A percentile compares a stretch with the other conserved stretches of the same genome.
Conservation (phyloP, 2,329 filamentous ascomycete species). For the Fusarium bactridioides region DNA sequence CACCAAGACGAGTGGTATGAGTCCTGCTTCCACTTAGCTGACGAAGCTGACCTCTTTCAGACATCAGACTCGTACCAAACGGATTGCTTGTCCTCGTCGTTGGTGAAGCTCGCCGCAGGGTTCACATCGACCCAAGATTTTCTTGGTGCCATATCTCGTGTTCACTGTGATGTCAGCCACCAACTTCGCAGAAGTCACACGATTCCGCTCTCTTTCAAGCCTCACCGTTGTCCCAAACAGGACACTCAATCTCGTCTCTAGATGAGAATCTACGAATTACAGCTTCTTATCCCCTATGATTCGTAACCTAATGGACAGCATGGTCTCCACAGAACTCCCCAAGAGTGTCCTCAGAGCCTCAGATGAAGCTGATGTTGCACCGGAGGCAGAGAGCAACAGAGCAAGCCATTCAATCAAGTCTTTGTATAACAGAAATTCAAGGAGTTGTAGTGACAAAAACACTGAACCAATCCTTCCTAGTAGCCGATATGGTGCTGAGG, state of each 20-base stretch:
- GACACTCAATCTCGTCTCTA: background rate
- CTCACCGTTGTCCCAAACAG: fast-evolving
- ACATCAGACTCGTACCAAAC: background rate
- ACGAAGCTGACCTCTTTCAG: no score
- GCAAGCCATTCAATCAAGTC: background rate
- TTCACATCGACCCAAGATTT: no score
- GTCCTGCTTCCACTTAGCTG: fast-evolving
- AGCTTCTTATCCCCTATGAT: background rate
- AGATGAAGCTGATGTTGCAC: background rate
- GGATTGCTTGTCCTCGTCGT: fast-evolving
- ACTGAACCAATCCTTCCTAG: background rate
- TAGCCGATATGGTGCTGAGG: background rate
- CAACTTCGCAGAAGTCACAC: background rate
- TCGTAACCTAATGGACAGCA: background rate
- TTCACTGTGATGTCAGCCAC: background rate
- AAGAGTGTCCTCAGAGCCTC: background rate
- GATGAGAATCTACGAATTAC: background rate
- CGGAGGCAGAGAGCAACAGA: background rate
- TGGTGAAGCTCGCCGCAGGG: background rate
- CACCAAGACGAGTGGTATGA: background rate
- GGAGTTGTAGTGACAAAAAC: background rate
- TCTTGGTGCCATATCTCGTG: no score
- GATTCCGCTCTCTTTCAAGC: background rate
- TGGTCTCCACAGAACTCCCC: background rate
- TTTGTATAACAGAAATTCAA: background rate